These are phyloP conservation scores for Nicotiana attenuata DNA, from an alignment of 257 asterid species.

Conservation along the genomic window DNA sequence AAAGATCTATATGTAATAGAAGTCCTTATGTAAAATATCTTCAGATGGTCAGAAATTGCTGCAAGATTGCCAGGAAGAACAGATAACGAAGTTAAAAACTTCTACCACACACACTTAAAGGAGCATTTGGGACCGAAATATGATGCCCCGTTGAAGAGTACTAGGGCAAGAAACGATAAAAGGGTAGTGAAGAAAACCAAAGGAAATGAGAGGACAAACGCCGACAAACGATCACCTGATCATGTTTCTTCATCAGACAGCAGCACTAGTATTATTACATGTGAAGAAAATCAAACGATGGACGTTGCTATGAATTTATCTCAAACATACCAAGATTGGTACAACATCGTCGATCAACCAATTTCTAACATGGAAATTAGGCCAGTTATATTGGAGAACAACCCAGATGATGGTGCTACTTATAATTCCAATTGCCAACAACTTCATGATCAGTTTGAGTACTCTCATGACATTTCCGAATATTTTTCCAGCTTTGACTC, in stretches of 20 bases:
- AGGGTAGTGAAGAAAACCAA: not conserved
- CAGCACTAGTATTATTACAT: not conserved
- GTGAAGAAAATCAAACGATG: not conserved
- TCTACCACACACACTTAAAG: too few relatives aligned
- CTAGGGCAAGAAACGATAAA: not conserved
- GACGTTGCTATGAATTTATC: too few relatives aligned
- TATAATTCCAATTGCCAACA: not conserved
- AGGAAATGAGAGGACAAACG: not conserved
- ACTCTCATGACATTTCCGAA: not conserved
- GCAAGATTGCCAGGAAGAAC: conserved; percentile 5
- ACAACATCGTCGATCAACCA: not conserved
- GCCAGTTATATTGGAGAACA: not conserved
- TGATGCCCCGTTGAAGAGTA: not conserved
- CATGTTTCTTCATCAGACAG: not conserved
- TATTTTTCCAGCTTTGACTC: not conserved
- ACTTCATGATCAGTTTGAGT: not conserved
- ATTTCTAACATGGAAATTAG: not conserved
- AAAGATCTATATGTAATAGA: not conserved
- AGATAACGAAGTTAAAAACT: conserved; percentile 1
- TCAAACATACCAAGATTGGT: not conserved
- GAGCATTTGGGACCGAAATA: not conserved
- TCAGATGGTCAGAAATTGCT: conserved; percentile 7
- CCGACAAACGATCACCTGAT: not conserved
- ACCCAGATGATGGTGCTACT: not conserved
- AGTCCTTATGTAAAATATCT: not conserved